Evolutionary conservation across 2,329 filamentous ascomycete genomes (phyloP).

Genomic region (Aureobasidium sp.): DNA sequence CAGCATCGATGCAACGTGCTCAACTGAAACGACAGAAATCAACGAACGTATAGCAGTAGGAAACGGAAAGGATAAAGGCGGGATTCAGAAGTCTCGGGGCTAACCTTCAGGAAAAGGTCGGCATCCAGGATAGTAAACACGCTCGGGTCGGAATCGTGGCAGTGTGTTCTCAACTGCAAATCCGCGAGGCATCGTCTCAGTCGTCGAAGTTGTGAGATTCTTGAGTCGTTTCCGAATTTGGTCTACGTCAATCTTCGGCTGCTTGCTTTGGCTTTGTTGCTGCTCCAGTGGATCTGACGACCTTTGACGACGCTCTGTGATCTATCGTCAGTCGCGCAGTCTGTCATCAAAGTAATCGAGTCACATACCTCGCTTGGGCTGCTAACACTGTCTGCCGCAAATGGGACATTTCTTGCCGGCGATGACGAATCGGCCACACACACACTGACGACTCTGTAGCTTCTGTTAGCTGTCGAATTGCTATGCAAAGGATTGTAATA

Average conservation of each 20-base stretch:
- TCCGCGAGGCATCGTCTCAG: constrained; percentile 7
- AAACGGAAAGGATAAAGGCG: background rate
- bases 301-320: constrained; percentile 11
- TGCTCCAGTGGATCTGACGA: constrained; percentile 3
- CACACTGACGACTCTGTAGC: constrained; percentile 29
- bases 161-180: background rate
- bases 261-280: constrained; percentile 1
- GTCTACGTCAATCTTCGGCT: background rate
- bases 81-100: background rate
- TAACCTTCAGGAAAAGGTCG: constrained; percentile 11
- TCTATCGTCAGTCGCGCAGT: background rate
- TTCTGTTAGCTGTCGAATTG: constrained; percentile 18
- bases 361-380: constrained; percentile 8
- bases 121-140: constrained; percentile 14
- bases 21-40: constrained; percentile 5
- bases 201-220: background rate
- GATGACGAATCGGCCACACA: constrained; percentile 32
- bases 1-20: constrained; percentile 7
- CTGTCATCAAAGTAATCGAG: background rate
- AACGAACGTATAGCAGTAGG: background rate
- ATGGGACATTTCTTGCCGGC: constrained; percentile 30
- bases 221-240: background rate
- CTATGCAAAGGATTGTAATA: background rate
- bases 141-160: constrained; percentile 9
- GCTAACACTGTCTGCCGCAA: constrained; percentile 20